phyloP scores from a whole-genome alignment of 768 basidiomycete species.

The Suillus bovinus region DNA sequence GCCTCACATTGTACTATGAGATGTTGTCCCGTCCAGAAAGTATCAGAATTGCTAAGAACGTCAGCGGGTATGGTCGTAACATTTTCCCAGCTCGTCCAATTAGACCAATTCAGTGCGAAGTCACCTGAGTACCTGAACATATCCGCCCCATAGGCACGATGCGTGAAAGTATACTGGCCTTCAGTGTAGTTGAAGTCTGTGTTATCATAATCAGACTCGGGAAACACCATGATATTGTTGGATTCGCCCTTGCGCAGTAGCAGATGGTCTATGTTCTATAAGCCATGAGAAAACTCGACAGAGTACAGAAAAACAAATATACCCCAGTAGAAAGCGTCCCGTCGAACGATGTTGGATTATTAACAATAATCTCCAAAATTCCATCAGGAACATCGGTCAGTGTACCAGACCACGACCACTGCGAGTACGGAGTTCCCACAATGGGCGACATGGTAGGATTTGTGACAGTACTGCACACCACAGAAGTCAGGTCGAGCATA shows the following conservation, averaged over 20 bases:
- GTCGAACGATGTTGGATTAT: slow-evolving; percentile 48
- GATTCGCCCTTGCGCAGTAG: slow-evolving; percentile 76
- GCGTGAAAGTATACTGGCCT: slow-evolving; percentile 74
- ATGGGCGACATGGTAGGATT: slow-evolving; percentile 52
- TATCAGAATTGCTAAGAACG: slow-evolving; percentile 45
- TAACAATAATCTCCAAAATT: slow-evolving; percentile 71
- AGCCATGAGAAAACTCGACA: slow-evolving; percentile 11
- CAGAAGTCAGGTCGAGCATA: slow-evolving; percentile 44
- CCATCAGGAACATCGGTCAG: slow-evolving; percentile 79
- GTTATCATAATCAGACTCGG: slow-evolving; percentile 74
- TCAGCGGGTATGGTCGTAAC: slow-evolving; percentile 60
- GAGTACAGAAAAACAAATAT: slow-evolving; percentile 13
- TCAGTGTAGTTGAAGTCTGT: slow-evolving; percentile 55
- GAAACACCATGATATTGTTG: slow-evolving; percentile 86
- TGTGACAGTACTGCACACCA: slow-evolving; percentile 48
- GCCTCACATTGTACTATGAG: slow-evolving; percentile 84
- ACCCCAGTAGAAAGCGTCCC: slow-evolving; percentile 56
- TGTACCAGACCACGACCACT: slow-evolving; percentile 76
- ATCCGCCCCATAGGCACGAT: slow-evolving; percentile 85
- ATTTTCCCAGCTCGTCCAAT: slow-evolving; percentile 82
- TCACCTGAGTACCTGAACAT: slow-evolving; percentile 85
- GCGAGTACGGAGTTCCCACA: slow-evolving; percentile 54
- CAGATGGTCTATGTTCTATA: slow-evolving; percentile 70
- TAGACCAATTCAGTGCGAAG: slow-evolving; percentile 76
- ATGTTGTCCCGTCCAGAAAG: slow-evolving; percentile 83